Percentiles rank a stretch among this genome's conserved stretches.
phyloP scores from a whole-genome alignment of 202 grass and related monocot species.

The Dendrocalamus latiflorus region DNA sequence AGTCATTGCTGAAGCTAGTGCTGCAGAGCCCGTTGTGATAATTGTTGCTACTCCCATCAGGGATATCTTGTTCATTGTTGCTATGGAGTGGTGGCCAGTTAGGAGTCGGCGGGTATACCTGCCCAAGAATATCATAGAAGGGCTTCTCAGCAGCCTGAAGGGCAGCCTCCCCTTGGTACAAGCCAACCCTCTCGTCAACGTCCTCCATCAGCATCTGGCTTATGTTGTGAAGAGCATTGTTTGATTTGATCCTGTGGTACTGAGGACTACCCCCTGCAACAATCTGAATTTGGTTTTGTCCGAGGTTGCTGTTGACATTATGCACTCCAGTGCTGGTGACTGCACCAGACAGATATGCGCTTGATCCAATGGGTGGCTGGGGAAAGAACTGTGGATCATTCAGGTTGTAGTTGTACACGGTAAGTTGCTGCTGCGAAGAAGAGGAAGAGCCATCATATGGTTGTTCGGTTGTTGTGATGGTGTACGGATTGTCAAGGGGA shows the following conservation, averaged over 20 bases:
- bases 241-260: conserved; percentile 29
- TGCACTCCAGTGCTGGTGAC: not conserved
- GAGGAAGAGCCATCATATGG: not conserved
- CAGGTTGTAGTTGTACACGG: not conserved
- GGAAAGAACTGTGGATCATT: not conserved
- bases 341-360: not conserved
- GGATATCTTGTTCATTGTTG: not conserved
- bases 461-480: not conserved
- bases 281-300: conserved; percentile 6
- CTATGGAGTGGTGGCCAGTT: not conserved
- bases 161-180: conserved; percentile 30
- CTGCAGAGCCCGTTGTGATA: not conserved
- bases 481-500: not conserved
- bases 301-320: not conserved
- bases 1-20: not conserved
- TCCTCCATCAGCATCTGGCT: conserved; percentile 50
- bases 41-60: not conserved
- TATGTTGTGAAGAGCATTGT: conserved; percentile 43
- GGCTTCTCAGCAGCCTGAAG: conserved; percentile 43
- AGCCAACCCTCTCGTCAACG: conserved; percentile 28
- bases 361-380: not conserved
- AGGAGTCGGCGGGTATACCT: not conserved
- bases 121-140: conserved; percentile 48
- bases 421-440: conserved; percentile 21
- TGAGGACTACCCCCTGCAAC: not conserved